These are phyloP conservation scores for Aleurites moluccanus DNA, from an alignment of 441 rosid species.

Conservation along the genomic window DNA sequence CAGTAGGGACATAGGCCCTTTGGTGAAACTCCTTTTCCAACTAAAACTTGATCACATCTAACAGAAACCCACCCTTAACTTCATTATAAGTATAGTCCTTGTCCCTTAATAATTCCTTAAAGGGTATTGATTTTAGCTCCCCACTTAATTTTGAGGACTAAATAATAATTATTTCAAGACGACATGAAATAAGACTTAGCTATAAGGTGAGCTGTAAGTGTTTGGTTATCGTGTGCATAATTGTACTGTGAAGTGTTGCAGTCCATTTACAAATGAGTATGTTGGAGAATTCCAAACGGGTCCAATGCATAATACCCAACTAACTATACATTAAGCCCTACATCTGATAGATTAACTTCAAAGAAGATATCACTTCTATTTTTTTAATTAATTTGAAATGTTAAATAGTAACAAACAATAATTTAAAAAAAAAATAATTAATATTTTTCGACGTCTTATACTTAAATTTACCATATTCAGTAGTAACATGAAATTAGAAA, in stretches of 20 bases:
- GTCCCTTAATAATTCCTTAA: no score
- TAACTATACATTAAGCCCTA: slow-evolving; percentile 7
- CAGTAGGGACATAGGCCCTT: neutral
- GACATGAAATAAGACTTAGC: neutral
- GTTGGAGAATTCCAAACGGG: slow-evolving; percentile 13
- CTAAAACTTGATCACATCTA: neutral
- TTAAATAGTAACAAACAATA: no score
- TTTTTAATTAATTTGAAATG: no score
- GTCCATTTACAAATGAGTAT: slow-evolving; percentile 14
- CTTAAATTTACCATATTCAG: no score
- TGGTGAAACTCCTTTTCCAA: slow-evolving; percentile 6
- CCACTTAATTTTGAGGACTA: neutral
- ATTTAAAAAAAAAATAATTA: no score
- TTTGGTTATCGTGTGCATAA: slow-evolving; percentile 6
- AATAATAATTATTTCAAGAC: no score
- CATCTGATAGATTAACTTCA: slow-evolving; percentile 9
- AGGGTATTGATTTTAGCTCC: neutral
- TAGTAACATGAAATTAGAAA: no score
- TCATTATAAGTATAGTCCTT: neutral
- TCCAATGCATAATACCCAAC: slow-evolving; percentile 18
- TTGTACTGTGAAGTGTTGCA: neutral
- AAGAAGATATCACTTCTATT: no score
- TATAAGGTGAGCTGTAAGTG: slow-evolving; percentile 8
- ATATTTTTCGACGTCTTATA: no score
- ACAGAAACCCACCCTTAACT: neutral